Evolutionary conservation across 768 basidiomycete genomes (phyloP).

Genomic region (Crucibulum laeve): DNA sequence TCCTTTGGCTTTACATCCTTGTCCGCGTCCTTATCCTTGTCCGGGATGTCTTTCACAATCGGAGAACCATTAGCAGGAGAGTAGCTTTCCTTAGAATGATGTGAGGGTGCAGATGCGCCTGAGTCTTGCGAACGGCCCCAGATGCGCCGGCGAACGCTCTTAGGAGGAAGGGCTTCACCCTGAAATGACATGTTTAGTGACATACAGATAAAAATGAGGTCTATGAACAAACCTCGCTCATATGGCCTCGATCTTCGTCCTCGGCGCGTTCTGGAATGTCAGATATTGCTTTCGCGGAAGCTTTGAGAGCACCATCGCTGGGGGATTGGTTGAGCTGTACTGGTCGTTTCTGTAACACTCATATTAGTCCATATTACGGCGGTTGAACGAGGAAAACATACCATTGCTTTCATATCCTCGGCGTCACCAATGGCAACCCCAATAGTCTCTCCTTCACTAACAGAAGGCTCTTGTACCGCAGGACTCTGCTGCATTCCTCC

Average conservation of each 20-base stretch:
- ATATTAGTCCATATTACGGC: too few species aligned
- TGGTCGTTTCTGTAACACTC: constrained; percentile 46
- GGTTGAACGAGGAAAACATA: too few species aligned
- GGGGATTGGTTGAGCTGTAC: constrained; percentile 52
- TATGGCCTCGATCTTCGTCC: constrained; percentile 47
- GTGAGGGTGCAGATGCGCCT: constrained; percentile 15
- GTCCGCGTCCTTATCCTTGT: constrained; percentile 21
- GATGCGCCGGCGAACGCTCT: constrained; percentile 44
- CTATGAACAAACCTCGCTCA: constrained; percentile 61
- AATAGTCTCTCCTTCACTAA: too few species aligned
- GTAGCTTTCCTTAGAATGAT: constrained; percentile 17
- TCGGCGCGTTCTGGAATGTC: constrained; percentile 28
- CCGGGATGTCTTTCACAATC: constrained; percentile 20
- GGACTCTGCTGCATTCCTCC: background rate
- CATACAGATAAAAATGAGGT: constrained; percentile 3
- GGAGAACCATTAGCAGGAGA: constrained; percentile 20
- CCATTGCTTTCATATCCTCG: too few species aligned
- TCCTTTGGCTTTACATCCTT: constrained; percentile 29
- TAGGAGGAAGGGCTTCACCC: constrained; percentile 44
- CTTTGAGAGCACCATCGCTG: constrained; percentile 54
- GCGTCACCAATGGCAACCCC: too few species aligned
- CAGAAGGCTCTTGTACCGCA: background rate
- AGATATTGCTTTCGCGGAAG: constrained; percentile 31
- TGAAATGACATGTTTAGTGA: constrained; percentile 17
- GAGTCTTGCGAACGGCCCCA: constrained; percentile 64